Conservation (phyloP, 768 basidiomycete species). For the Lactarius tabidus region DNA sequence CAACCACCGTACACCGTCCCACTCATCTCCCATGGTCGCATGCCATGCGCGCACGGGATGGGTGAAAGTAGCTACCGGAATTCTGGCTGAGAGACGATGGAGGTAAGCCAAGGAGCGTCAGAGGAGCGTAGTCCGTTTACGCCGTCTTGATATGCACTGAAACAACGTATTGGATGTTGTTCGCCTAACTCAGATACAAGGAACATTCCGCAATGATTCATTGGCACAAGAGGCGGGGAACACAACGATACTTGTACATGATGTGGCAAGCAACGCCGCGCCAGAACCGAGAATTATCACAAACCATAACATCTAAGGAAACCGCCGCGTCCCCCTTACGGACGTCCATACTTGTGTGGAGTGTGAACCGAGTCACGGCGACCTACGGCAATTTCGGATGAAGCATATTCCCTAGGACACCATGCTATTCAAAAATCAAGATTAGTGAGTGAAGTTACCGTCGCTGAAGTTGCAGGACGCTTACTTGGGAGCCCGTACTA, state of each 20-base stretch:
- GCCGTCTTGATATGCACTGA: background rate
- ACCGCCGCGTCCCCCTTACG: background rate
- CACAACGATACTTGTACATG: background rate
- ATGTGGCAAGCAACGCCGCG: background rate
- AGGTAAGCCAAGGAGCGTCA: background rate
- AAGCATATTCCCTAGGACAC: background rate
- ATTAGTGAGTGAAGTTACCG: background rate
- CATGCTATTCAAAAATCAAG: background rate
- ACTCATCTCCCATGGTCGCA: background rate
- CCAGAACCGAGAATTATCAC: background rate
- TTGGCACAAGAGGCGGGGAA: background rate
- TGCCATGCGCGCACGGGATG: background rate
- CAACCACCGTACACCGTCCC: background rate
- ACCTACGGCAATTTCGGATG: constrained; percentile 8
- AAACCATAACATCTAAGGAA: background rate
- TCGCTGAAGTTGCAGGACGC: background rate
- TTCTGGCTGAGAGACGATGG: background rate
- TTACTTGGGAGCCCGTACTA: background rate
- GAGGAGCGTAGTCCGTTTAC: background rate
- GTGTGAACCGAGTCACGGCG: background rate
- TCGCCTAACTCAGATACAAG: background rate
- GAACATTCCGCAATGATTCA: background rate
- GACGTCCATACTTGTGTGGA: background rate
- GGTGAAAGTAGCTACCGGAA: background rate
- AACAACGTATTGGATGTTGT: background rate